Base-by-base conservation (phyloP, 345 rosid genomes). In the Citrus maxima region DNA sequence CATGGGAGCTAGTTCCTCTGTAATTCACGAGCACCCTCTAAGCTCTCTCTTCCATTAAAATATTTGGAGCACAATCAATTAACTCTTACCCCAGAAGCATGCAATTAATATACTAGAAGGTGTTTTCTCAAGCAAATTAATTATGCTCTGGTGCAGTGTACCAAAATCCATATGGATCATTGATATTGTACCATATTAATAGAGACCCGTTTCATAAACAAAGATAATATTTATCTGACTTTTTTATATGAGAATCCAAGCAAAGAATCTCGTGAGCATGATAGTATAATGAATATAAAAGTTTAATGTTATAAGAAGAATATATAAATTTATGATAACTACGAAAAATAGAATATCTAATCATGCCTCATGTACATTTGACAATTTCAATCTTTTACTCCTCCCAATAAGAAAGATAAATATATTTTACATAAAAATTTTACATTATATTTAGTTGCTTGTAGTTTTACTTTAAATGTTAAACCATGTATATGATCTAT, bases 1-100 rank as follows among this genome's bases (percentile, higher is more conserved):
- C 87, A 71, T 83, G 89, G 87, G 80, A 86, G 32, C 66, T 27
- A 79, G 85, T 60, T 85, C 86, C 84, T 8, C 22, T 46, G 21
- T 18, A 54, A 54, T 64, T 83, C 88, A 83, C 84, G 76, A 78
- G 82, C 78, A 56, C 76, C 4, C 66, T 78, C 32, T 30, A 12
- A 38, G 42, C 68, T 27, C 27, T 42, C 68, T 61, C 77, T 38
- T 27, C 13, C 68, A 14, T 76, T 27, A 25, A 49, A 14, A 70
- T 12, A 70, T 70, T 6, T 35, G 22, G 49, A 27, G 35, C 34
- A 14, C 12, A 25, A 25, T 25, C 73, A 42, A 46, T 42, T 42
- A 42, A 40, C 3, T 30, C 32, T 54, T 68, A 68, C 30, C 18
- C 51, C n/a, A 3, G 54, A 22, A 68, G 56, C 69, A 22, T 24